These are phyloP conservation scores for Prunus mongolica DNA, from an alignment of 306 rosid genomes.

Conservation along the genomic window DNA sequence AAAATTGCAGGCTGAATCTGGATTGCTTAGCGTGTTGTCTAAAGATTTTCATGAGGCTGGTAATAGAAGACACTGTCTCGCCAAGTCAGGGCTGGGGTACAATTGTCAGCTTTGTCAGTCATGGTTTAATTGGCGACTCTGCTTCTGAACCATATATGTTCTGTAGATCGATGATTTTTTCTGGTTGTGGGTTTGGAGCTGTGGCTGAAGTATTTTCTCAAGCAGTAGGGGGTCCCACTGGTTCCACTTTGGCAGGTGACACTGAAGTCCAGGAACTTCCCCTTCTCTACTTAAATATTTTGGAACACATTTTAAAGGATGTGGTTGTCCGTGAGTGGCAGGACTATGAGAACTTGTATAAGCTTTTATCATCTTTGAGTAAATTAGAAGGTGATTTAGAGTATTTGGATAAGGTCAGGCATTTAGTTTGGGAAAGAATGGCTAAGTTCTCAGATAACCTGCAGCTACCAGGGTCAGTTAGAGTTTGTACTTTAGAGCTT, in stretches of 20 bases:
- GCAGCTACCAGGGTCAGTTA: conserved; percentile 72
- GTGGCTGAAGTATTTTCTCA: conserved; percentile 73
- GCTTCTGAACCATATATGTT: conserved; percentile 52
- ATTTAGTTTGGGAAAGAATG: conserved; percentile 76
- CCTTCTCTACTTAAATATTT: conserved; percentile 58
- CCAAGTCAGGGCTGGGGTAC: conserved; percentile 95
- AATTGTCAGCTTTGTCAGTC: conserved; percentile 45
- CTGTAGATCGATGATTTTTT: conserved; percentile 83
- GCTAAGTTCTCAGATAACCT: conserved; percentile 81
- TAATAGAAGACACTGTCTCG: conserved; percentile 81
- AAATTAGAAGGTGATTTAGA: conserved; percentile 77
- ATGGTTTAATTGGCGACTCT: conserved; percentile 61
- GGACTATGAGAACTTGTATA: conserved; percentile 63
- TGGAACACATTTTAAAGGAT: conserved; percentile 65
- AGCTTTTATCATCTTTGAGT: conserved; percentile 74
- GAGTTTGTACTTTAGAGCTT: conserved; percentile 84
- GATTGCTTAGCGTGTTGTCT: conserved; percentile 64
- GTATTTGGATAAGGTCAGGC: conserved; percentile 72
- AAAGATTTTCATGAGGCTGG: conserved; percentile 71
- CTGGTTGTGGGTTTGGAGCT: conserved; percentile 87
- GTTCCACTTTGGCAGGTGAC: conserved; percentile 33
- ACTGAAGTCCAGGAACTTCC: conserved; percentile 59
- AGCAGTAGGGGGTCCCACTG: conserved; percentile 45
- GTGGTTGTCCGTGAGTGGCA: conserved; percentile 55
- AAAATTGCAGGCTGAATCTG: conserved; percentile 41